Evolutionary conservation across 1,284 basidiomycete genomes (phyloP), one percentile per base, ranked within the genome.

Genomic region (Agroathelia rolfsii): DNA sequence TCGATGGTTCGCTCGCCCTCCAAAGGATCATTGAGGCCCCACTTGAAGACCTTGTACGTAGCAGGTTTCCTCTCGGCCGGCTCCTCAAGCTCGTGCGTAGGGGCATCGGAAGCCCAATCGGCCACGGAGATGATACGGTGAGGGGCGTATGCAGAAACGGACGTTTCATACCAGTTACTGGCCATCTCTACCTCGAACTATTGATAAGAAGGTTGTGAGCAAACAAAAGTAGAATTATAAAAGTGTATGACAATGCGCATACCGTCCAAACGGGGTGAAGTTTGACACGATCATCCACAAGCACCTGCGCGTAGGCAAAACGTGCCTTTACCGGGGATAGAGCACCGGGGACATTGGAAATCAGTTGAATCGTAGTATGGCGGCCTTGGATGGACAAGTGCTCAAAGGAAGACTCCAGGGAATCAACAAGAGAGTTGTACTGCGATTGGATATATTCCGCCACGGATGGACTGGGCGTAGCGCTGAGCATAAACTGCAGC

Each of bases 401-500:
- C n/a, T n/a, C n/a, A n/a, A n/a, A n/a, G n/a, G n/a, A n/a, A n/a
- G n/a, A n/a, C n/a, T n/a, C n/a, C n/a, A n/a, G n/a, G n/a, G n/a
- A n/a, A n/a, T n/a, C n/a, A n/a, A n/a, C n/a, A n/a, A n/a, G n/a
- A n/a, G n/a, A n/a, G n/a, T n/a, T n/a, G n/a, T n/a, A n/a, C n/a
- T n/a, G n/a, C n/a, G n/a, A n/a, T n/a, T n/a, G n/a, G n/a, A n/a
- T n/a, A n/a, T n/a, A n/a, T n/a, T n/a, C n/a, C n/a, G n/a, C n/a
- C n/a, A n/a, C n/a, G n/a, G n/a, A n/a, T n/a, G n/a, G n/a, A n/a
- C n/a, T n/a, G n/a, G n/a, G n/a, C n/a, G n/a, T n/a, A n/a, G 44
- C 6, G 41, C 32, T 59, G 61, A 37, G 64, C 64, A 41, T 52
- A 64, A 4, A 59, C 61, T 28, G n/a, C n/a, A n/a, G n/a, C n/a